Base-by-base conservation (phyloP, 2,329 filamentous ascomycete species). In the Aaosphaeria pasadenensis region DNA sequence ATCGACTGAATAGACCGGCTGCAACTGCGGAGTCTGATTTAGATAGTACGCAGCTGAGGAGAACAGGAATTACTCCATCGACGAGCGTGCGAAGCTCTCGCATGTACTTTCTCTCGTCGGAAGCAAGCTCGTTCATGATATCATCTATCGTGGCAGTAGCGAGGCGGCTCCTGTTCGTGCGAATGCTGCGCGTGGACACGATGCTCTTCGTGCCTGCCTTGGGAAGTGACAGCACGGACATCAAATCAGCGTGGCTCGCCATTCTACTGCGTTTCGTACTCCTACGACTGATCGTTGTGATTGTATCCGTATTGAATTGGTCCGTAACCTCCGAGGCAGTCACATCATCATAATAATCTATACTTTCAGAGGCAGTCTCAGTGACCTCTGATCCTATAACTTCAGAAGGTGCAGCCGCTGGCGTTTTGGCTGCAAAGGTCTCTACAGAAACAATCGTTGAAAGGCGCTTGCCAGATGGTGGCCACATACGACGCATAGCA, bases 11-110 rank as follows among this genome's bases (percentile, higher is more conserved):
- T 2, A 92, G 74, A 4, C 85, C 84, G 17, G 83, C 80, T 3
- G 83, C 80, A 42, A 84, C 77, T 11, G 80, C 80, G 5, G 82
- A 81, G 53, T 85, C 82, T 1, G 84, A 84, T 51, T 88, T 84
- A 7, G 85, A 87, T 9, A 96, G 80, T 6, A 95, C 88, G 55
- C 91, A 89, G 7, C 86, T 89, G 44, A 99, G 75, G 2, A 99
- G 79, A 2, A 97, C 92, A 0, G 94, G 94, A 47, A 99, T 89
- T 24, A 99, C 92, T 47, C 94, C 94, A 59, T 96, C 91, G 6
- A 97, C 91, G 31, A 99, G 74, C 0, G 94, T 96, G 64, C 91
- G 90, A 31, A 99, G 79, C 70, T 99, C 94, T 46, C 91, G 83
- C 71, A 87, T 86, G 64, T 97, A 99, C 57, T 94, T 87, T 40